Evolutionary conservation across 1,284 basidiomycete genomes (phyloP).

Genomic region (Marasmius tenuissimus): DNA sequence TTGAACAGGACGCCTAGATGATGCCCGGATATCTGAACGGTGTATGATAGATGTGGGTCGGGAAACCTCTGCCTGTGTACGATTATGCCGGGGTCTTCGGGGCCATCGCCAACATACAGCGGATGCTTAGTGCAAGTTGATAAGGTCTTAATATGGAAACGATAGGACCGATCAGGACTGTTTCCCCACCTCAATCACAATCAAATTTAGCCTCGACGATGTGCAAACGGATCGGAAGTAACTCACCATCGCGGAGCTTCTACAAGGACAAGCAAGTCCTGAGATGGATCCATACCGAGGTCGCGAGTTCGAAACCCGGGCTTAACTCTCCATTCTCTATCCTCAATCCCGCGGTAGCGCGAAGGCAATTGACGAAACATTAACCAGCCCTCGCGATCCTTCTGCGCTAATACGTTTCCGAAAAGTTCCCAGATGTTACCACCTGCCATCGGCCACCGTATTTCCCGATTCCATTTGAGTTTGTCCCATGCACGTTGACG

Average conservation of each 20-base stretch:
- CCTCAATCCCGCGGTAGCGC: slow-evolving; percentile 41
- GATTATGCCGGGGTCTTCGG: slow-evolving; percentile 23
- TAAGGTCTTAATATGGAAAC: slow-evolving; percentile 47
- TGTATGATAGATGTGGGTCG: slow-evolving; percentile 31
- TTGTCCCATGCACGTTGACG: slow-evolving; percentile 49
- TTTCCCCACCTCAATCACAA: slow-evolving; percentile 10
- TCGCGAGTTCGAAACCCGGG: slow-evolving; percentile 47
- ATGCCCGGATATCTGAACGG: slow-evolving; percentile 50
- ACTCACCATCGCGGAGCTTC: slow-evolving; percentile 36
- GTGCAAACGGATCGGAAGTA: slow-evolving; percentile 4
- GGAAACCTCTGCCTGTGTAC: slow-evolving; percentile 25
- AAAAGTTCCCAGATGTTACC: slow-evolving; percentile 57
- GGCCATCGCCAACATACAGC: slow-evolving; percentile 30
- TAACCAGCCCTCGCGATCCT: slow-evolving; percentile 28
- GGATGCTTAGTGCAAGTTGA: slow-evolving; percentile 49
- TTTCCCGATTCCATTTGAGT: slow-evolving; percentile 37
- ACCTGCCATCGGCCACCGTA: slow-evolving; percentile 35
- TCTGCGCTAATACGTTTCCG: slow-evolving; percentile 58
- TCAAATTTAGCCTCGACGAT: background rate
- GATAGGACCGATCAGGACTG: slow-evolving; percentile 19
- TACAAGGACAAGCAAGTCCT: slow-evolving; percentile 57
- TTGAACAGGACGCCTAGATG: slow-evolving; percentile 47
- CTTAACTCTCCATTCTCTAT: slow-evolving; percentile 46
- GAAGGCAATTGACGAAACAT: slow-evolving; percentile 53
- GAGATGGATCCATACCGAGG: slow-evolving; percentile 62